Percentiles rank a stretch among this genome's conserved stretches.
Conservation (phyloP, 331 rosid genomes). For the Phaseolus coccineus region DNA sequence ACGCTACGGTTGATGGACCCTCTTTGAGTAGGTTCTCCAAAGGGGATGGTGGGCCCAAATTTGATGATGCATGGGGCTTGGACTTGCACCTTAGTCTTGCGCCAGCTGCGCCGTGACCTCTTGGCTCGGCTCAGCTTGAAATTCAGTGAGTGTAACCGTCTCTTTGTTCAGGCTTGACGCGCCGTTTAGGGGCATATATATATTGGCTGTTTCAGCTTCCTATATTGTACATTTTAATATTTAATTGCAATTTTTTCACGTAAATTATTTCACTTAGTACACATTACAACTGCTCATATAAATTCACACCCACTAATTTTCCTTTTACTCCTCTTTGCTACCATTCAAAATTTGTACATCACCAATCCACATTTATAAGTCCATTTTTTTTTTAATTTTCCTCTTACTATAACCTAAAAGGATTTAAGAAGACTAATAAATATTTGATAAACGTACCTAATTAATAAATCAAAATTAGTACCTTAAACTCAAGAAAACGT, state of each 20-base stretch:
- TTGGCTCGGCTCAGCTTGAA: slow-evolving; percentile 36
- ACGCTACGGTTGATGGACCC: slow-evolving; percentile 66
- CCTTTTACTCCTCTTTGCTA: background rate
- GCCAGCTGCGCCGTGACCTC: slow-evolving; percentile 58
- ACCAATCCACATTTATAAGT: background rate
- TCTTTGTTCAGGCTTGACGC: slow-evolving; percentile 41
- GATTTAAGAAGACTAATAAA: background rate
- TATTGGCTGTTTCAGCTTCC: slow-evolving; percentile 42
- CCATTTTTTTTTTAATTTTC: background rate
- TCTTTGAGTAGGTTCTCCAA: slow-evolving; percentile 80
- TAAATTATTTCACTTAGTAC: slow-evolving; percentile 45
- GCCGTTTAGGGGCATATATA: slow-evolving; percentile 5
- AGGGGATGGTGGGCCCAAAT: slow-evolving; percentile 72
- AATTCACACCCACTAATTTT: background rate
- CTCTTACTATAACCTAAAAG: background rate
- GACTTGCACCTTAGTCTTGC: slow-evolving; percentile 90
- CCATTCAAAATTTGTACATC: slow-evolving; percentile 9
- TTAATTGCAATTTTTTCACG: slow-evolving; percentile 47
- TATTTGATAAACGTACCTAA: background rate
- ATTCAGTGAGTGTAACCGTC: slow-evolving; percentile 17
- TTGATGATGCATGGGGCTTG: slow-evolving; percentile 86
- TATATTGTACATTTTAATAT: slow-evolving; percentile 71
- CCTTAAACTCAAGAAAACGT: background rate
- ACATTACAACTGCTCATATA: slow-evolving; percentile 27
- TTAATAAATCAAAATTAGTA: background rate